A percentile compares a stretch with the other conserved stretches of the same genome.
Evolutionary conservation across 352 stramenopile genomes (phyloP).

Genomic region (Phytophthora agathidicida): DNA sequence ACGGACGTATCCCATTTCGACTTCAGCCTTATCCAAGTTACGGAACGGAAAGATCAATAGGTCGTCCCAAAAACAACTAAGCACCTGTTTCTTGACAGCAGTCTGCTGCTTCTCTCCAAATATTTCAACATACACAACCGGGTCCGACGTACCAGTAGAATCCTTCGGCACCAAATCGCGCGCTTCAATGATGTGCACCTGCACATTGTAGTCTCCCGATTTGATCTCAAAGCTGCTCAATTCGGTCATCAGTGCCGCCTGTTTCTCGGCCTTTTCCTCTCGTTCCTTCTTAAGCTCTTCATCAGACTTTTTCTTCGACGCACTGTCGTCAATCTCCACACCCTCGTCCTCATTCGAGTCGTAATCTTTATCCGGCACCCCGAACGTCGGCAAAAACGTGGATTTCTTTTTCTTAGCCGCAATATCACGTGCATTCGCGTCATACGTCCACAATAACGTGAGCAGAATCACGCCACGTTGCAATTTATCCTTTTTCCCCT

Average conservation of each 20-base stretch:
- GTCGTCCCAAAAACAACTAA: slow-evolving; percentile 90
- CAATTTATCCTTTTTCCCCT: slow-evolving; percentile 71
- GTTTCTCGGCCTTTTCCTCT: slow-evolving; percentile 75
- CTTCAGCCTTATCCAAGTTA: slow-evolving; percentile 77
- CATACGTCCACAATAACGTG: slow-evolving; percentile 67
- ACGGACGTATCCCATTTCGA: slow-evolving; percentile 87
- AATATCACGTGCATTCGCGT: slow-evolving; percentile 55
- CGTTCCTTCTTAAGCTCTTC: slow-evolving; percentile 77
- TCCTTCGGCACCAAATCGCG: slow-evolving; percentile 90
- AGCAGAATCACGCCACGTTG: slow-evolving; percentile 59
- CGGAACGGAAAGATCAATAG: slow-evolving; percentile 79
- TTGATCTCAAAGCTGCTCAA: slow-evolving; percentile 87
- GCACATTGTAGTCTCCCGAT: slow-evolving; percentile 87
- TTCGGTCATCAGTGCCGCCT: slow-evolving; percentile 76
- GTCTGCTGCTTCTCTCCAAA: slow-evolving; percentile 89
- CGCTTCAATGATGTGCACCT: slow-evolving; percentile 92
- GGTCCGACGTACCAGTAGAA: slow-evolving; percentile 88
- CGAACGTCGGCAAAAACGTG: slow-evolving; percentile 59
- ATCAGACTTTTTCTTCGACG: slow-evolving; percentile 56
- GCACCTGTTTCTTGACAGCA: slow-evolving; percentile 81
- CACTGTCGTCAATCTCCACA: slow-evolving; percentile 56
- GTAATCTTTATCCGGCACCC: slow-evolving; percentile 72
- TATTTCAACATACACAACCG: slow-evolving; percentile 91
- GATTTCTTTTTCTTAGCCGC: slow-evolving; percentile 76
- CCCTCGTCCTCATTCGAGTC: slow-evolving; percentile 76